phyloP scores from a whole-genome alignment of 2,329 filamentous ascomycete species.

The Albophoma yamanashiensis region DNA sequence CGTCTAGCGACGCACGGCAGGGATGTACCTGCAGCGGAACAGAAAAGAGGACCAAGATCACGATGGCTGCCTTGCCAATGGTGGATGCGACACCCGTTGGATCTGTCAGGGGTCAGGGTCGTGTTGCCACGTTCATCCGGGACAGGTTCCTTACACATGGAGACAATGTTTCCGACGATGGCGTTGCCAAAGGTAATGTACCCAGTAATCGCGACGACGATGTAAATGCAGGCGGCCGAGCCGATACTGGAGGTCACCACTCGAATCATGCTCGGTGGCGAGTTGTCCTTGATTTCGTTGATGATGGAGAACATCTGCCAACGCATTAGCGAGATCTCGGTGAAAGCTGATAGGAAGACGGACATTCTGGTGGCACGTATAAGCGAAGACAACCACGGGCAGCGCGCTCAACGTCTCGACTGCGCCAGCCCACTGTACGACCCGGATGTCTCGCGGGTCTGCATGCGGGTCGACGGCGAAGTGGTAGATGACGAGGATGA shows the following conservation, averaged over 20 bases:
- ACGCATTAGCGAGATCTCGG: constrained; percentile 10
- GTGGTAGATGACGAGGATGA: constrained; percentile 87
- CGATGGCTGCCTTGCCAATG: constrained; percentile 89
- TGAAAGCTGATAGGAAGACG: constrained; percentile 13
- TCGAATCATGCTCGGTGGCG: constrained; percentile 59
- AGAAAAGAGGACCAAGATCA: constrained; percentile 91
- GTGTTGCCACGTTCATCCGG: background rate
- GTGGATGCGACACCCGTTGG: constrained; percentile 59
- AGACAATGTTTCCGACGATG: constrained; percentile 85
- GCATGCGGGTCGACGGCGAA: constrained; percentile 71
- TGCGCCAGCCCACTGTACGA: constrained; percentile 70
- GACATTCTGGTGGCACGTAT: constrained; percentile 97
- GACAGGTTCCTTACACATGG: constrained; percentile 58
- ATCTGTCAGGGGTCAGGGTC: constrained; percentile 17
- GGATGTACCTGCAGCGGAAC: constrained; percentile 94
- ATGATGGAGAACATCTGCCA: constrained; percentile 92
- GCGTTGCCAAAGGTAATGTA: constrained; percentile 92
- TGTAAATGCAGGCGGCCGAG: constrained; percentile 75
- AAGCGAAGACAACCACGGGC: constrained; percentile 96
- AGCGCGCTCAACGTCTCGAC: constrained; percentile 74
- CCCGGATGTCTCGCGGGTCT: constrained; percentile 62
- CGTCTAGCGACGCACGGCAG: constrained; percentile 88
- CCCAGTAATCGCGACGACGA: constrained; percentile 86
- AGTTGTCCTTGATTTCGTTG: constrained; percentile 85
- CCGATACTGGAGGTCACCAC: constrained; percentile 82